Evolutionary conservation across 176 grass and related monocot genomes (phyloP).

Genomic region (Carex cristatella): DNA sequence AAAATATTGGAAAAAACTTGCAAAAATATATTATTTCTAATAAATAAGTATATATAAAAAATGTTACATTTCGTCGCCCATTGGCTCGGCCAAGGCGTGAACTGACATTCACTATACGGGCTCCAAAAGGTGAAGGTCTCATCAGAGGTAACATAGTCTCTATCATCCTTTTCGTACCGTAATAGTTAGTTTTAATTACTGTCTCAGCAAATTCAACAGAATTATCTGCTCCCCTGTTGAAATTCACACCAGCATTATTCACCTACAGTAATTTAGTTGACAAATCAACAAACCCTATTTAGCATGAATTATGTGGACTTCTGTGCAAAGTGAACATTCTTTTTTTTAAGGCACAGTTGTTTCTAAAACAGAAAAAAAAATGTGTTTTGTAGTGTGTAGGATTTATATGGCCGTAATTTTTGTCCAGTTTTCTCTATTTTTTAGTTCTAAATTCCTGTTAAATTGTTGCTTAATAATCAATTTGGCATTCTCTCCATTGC

Average conservation of each 20-base stretch:
- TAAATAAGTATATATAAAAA: not conserved
- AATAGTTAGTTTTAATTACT: constrained; percentile 80
- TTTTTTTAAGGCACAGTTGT: not conserved
- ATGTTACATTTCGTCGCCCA: constrained; percentile 70
- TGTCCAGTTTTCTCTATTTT: not conserved
- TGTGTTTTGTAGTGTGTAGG: not conserved
- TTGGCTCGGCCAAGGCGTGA: constrained; percentile 79
- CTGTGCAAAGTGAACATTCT: not conserved
- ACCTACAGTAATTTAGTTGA: constrained; percentile 41
- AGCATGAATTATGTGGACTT: not conserved
- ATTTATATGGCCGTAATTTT: not conserved
- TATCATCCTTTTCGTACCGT: constrained; percentile 63
- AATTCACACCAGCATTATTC: constrained; percentile 96
- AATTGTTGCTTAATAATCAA: not conserved
- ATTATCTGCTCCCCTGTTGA: constrained; percentile 74
- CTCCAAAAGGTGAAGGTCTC: constrained; percentile 51
- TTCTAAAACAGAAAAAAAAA: not conserved
- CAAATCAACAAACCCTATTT: constrained; percentile 18
- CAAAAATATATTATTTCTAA: not conserved
- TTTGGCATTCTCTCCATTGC: not conserved
- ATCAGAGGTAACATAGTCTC: constrained; percentile 60
- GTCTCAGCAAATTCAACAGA: constrained; percentile 69
- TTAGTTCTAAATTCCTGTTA: not conserved
- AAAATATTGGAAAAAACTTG: not conserved
- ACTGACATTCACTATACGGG: constrained; percentile 73